Conservation (phyloP, 441 rosid species). For the Syzygium malaccense region DNA sequence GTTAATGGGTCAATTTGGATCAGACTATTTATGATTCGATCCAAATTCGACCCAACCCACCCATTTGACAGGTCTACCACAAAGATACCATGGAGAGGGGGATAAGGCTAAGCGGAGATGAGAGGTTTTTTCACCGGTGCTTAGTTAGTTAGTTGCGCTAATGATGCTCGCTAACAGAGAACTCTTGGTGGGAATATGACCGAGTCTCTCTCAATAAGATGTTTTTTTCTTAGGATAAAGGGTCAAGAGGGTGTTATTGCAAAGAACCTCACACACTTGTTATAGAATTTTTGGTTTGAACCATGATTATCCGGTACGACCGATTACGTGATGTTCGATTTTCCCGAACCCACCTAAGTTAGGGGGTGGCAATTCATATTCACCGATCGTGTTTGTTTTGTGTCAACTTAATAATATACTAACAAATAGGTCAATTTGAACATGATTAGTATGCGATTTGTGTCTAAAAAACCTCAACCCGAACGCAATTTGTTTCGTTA, state of each 20-base stretch:
- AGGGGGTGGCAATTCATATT: not conserved
- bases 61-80: not conserved
- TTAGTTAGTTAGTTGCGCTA: not conserved
- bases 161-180: not conserved
- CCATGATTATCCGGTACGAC: not conserved
- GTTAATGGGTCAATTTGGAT: too few species aligned
- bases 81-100: not conserved
- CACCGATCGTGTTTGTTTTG: not conserved
- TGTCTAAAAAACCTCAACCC: fast-evolving
- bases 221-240: not conserved
- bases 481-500: fast-evolving
- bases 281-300: not conserved
- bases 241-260: not conserved
- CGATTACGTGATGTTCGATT: not conserved
- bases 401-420: not conserved
- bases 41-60: too few species aligned
- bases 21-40: too few species aligned
- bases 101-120: fast-evolving
- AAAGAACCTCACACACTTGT: not conserved
- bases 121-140: not conserved
- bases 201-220: not conserved
- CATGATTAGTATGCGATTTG: not conserved
- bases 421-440: not conserved
- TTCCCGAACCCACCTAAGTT: not conserved
- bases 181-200: not conserved